Percentiles rank a stretch among this genome's conserved stretches.
Conservation (phyloP, 179 eudicot species). For the Patellifolia procumbens region DNA sequence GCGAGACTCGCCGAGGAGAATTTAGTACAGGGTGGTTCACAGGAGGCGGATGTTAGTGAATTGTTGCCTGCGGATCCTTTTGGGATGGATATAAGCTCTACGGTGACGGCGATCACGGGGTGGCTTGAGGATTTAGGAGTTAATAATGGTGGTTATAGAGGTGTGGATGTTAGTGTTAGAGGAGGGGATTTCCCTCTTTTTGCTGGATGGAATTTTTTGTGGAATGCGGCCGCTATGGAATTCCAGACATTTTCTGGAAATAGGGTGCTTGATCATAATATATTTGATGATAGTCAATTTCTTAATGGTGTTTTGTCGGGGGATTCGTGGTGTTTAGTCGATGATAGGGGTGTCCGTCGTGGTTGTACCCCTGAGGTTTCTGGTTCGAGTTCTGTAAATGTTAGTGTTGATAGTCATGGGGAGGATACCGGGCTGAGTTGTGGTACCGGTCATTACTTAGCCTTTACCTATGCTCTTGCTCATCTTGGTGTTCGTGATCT, state of each 20-base stretch:
- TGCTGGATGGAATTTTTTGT: conserved; percentile 50
- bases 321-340: conserved; percentile 5
- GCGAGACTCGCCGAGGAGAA: conserved; percentile 53
- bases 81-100: conserved; percentile 78
- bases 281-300: conserved; percentile 28
- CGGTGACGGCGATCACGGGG: conserved; percentile 71
- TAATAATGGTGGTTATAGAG: conserved; percentile 48
- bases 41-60: conserved; percentile 46
- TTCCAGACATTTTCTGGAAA: conserved; percentile 44
- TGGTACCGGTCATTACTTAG: conserved; percentile 43
- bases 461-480: conserved; percentile 60
- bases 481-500: conserved; percentile 70
- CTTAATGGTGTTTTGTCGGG: conserved; percentile 21
- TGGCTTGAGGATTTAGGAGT: conserved; percentile 68
- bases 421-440: conserved; percentile 4
- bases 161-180: conserved; percentile 26
- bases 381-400: background rate
- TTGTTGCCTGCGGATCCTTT: conserved; percentile 86
- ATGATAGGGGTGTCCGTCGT: conserved; percentile 21
- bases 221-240: conserved; percentile 50
- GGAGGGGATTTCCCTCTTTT: conserved; percentile 44
- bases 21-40: conserved; percentile 36
- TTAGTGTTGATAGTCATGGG: background rate
- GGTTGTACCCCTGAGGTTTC: background rate
- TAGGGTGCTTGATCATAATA: too few species aligned